Conservation (phyloP, 352 stramenopile species). For the Phytophthora vignae region DNA sequence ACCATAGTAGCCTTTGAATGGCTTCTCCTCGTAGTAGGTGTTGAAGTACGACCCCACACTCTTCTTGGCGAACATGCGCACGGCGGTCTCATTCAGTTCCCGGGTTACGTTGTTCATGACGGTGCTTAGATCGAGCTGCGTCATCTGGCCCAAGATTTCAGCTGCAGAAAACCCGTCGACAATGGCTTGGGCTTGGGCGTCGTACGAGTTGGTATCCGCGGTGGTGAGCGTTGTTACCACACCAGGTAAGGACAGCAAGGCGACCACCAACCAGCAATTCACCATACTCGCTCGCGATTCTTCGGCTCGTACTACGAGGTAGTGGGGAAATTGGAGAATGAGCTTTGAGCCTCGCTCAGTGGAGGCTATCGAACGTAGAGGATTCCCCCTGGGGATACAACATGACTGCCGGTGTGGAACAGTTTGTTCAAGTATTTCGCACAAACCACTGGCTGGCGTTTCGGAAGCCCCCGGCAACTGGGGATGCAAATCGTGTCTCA, state of each 20-base stretch:
- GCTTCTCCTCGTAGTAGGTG: conserved; percentile 50
- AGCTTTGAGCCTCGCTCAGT: neutral
- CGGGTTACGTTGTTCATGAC: conserved; percentile 34
- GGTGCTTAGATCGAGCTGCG: conserved; percentile 75
- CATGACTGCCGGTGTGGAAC: neutral
- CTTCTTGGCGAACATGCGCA: conserved; percentile 66
- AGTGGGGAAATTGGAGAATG: conserved; percentile 11
- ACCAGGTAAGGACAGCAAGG: neutral
- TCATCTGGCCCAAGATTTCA: conserved; percentile 84
- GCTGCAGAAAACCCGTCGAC: conserved; percentile 30
- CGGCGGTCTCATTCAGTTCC: conserved; percentile 56
- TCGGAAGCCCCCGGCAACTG: too few species aligned
- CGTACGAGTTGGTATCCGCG: conserved; percentile 18
- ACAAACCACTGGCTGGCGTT: too few species aligned
- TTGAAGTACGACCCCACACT: conserved; percentile 91
- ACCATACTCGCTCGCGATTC: neutral
- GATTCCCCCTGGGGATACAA: neutral
- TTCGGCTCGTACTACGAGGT: neutral
- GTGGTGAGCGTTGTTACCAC: conserved; percentile 1
- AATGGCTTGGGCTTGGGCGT: conserved; percentile 46
- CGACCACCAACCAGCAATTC: conserved; percentile 5
- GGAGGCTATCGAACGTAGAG: too few species aligned
- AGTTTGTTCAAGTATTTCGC: too few species aligned
- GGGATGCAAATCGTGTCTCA: too few species aligned
- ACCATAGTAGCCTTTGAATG: conserved; percentile 30